Evolutionary conservation across 1,139 yeast species (phyloP).

Genomic region (Magnusiomyces fungicola): DNA sequence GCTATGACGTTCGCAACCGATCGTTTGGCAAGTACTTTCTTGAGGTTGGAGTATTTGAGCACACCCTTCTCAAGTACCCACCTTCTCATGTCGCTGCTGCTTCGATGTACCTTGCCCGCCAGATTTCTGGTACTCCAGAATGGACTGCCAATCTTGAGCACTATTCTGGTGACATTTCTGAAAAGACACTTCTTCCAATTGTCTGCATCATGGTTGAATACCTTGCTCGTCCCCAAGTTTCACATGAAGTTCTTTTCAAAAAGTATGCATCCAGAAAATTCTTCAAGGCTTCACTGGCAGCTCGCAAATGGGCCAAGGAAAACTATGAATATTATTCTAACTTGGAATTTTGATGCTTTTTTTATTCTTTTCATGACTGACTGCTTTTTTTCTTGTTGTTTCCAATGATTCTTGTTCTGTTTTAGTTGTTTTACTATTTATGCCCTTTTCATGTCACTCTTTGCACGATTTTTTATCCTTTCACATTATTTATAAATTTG

Average conservation of each 20-base stretch:
- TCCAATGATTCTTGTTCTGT: too few species aligned
- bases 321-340: conserved; percentile 4
- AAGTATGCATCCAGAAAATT: conserved; percentile 88
- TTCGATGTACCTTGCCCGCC: conserved; percentile 82
- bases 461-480: too few species aligned
- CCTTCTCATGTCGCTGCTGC: conserved; percentile 89
- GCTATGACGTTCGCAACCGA: conserved; percentile 85
- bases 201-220: conserved; percentile 71
- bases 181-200: conserved; percentile 62
- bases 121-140: conserved; percentile 48
- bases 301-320: conserved; percentile 87
- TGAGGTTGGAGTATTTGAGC: conserved; percentile 76
- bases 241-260: conserved; percentile 88
- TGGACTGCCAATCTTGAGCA: conserved; percentile 74
- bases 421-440: too few species aligned
- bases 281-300: conserved; percentile 82
- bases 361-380: neutral
- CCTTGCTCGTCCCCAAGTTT: conserved; percentile 64
- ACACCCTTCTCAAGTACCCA: conserved; percentile 65
- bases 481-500: too few species aligned
- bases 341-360: neutral
- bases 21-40: conserved; percentile 85
- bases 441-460: too few species aligned
- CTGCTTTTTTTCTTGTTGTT: neutral
- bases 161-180: conserved; percentile 87